phyloP scores from a whole-genome alignment of 345 rosid genomes.

The Eucalyptus decipiens region DNA sequence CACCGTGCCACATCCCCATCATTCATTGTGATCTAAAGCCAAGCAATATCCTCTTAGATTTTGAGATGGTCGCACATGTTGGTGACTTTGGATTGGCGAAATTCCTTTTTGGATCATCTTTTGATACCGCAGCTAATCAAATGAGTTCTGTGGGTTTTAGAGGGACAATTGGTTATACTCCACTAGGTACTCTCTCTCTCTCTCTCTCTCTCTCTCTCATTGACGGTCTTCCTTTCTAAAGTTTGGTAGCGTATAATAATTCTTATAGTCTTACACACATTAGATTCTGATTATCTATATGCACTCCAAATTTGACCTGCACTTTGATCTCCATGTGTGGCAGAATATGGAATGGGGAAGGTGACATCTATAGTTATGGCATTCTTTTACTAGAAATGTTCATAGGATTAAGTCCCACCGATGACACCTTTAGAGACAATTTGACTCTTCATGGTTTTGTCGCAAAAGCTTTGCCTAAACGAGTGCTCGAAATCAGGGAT shows the following conservation, averaged over 20 bases:
- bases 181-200: neutral
- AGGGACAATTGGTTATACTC: neutral
- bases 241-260: neutral
- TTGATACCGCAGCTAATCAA: rapidly evolving
- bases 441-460: neutral
- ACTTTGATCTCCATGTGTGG: neutral
- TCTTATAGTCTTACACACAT: neutral
- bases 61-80: neutral
- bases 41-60: neutral
- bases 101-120: neutral
- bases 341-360: neutral
- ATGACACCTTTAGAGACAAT: neutral
- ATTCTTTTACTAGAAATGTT: neutral
- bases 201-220: too few species aligned
- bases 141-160: neutral
- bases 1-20: neutral
- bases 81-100: neutral
- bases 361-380: neutral
- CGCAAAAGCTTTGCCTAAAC: neutral
- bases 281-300: neutral
- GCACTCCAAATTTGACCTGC: neutral
- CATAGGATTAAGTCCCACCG: neutral
- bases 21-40: neutral
- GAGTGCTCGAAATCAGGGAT: neutral
- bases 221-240: neutral